Conservation (phyloP, 2,329 filamentous ascomycete species). For the Amauroascus verrucosus region DNA sequence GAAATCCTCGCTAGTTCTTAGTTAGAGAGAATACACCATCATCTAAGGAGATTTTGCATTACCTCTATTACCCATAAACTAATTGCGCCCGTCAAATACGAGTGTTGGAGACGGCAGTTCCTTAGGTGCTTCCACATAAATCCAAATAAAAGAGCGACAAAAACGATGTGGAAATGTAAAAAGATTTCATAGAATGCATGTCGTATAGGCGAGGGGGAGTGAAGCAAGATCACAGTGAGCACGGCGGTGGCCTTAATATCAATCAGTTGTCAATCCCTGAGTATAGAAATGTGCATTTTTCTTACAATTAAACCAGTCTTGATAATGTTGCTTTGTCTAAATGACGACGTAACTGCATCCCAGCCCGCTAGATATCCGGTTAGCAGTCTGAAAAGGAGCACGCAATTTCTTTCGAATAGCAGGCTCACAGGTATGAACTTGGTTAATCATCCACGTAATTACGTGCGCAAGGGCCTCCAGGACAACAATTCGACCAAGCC, state of each 20-base stretch:
- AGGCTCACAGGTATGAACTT: constrained; percentile 39
- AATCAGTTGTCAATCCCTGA: constrained; percentile 15
- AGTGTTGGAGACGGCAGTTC: constrained; percentile 53
- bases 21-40: constrained; percentile 8
- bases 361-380: constrained; percentile 26
- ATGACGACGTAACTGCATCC: constrained; percentile 24
- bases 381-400: constrained; percentile 19
- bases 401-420: constrained; percentile 49
- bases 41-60: constrained; percentile 10
- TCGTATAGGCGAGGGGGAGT: constrained; percentile 67
- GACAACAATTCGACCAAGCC: constrained; percentile 62
- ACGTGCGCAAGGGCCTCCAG: constrained; percentile 61
- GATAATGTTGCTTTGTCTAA: constrained; percentile 29
- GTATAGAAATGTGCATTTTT: constrained; percentile 25
- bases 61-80: constrained; percentile 65
- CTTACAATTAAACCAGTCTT: constrained; percentile 38
- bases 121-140: constrained; percentile 73
- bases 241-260: constrained; percentile 36
- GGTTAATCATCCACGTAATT: constrained; percentile 62
- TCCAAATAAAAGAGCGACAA: constrained; percentile 57
- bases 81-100: constrained; percentile 65
- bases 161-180: constrained; percentile 69
- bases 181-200: constrained; percentile 98
- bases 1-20: constrained; percentile 42
- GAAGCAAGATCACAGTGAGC: constrained; percentile 56